Evolutionary conservation across 2,329 filamentous ascomycete species (phyloP), one percentile per base, ranked within the genome.

Genomic region (Penicillium verrucosum): DNA sequence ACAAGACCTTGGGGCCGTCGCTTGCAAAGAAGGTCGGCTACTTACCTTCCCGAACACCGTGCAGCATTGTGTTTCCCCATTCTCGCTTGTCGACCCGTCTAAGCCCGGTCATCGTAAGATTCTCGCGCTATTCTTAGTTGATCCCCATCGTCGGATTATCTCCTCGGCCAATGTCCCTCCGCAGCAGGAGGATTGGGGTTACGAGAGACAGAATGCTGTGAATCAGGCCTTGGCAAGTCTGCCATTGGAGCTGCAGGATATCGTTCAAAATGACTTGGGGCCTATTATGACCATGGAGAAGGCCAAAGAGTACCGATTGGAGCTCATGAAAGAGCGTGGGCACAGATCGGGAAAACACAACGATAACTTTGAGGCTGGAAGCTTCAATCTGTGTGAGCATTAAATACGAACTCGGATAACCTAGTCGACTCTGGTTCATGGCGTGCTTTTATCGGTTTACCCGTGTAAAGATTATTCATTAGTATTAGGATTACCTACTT

Each of bases 121-220:
- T 53, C 70, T 87, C 0, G 81, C 80, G 0, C 73, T 87, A 38
- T 87, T 81, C 66, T 75, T 88, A 2, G 79, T 87, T 0, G 84
- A 87, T 60, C 84, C 84, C 0, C 65, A 78, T 30, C 63, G 72
- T 5, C 77, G 77, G 7, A 75, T 87, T 47, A 74, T 82, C 10
- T 84, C 73, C 3, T 81, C 79, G 0, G 75, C 75, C 0, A 81
- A 83, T 55, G 74, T 83, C 0, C 80, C 81, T 1, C 80, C 80
- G 2, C 81, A 84, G 63, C 77, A 76, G 56, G 65, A 71, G n/a
- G 56, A 49, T 36, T 64, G 60, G 58, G 36, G 18, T 12, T 7
- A 16, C 18, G 37, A 50, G 11, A 50, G 36, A 25, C 25, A 41
- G 9, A 16, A 41, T 29, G 27, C 27, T 25, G 48, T 42, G 37